Percentiles rank a stretch among this genome's conserved stretches.
phyloP scores from a whole-genome alignment of 2,329 filamentous ascomycete genomes.

The Corynespora cassiicola region DNA sequence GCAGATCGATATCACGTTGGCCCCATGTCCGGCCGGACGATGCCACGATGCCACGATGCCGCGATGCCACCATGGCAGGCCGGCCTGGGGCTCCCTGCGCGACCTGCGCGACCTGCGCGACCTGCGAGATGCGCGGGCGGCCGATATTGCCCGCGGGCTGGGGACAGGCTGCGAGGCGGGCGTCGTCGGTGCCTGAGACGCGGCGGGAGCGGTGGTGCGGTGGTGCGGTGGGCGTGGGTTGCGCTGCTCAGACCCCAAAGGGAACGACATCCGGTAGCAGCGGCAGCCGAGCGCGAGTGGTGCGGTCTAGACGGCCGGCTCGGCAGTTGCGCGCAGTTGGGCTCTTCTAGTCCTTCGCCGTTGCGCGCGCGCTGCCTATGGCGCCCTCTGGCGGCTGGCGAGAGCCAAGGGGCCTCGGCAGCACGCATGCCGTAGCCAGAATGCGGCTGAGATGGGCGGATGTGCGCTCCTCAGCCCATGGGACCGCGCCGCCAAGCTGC shows the following conservation, averaged over 20 bases:
- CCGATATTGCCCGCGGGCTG: not conserved
- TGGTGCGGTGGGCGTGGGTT: conserved; percentile 20
- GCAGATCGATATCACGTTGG: conserved; percentile 24
- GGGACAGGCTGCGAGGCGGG: not conserved
- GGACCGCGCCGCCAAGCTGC: too few relatives aligned
- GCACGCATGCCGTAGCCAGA: conserved; percentile 5
- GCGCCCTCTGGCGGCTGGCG: too few relatives aligned
- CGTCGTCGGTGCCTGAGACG: conserved; percentile 2
- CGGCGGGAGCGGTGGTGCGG: not conserved
- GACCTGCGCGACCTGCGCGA: conserved; percentile 12
- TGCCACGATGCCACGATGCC: conserved; percentile 18
- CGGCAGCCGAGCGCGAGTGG: conserved; percentile 4
- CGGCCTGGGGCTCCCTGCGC: conserved; percentile 16
- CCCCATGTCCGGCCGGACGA: too few relatives aligned
- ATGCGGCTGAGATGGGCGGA: conserved; percentile 15
- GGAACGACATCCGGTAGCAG: conserved; percentile 21
- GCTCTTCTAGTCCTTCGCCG: too few relatives aligned
- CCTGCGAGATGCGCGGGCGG: not conserved
- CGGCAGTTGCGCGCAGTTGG: conserved; percentile 37
- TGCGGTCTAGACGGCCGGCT: conserved; percentile 27
- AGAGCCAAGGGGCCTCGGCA: too few relatives aligned
- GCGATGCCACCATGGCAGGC: conserved; percentile 10
- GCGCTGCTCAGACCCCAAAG: conserved; percentile 15
- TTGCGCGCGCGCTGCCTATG: too few relatives aligned
- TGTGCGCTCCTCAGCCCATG: too few relatives aligned